Evolutionary conservation across 495 filamentous ascomycete species (phyloP).

Genomic region (Paragyromitra xinjiangensis): DNA sequence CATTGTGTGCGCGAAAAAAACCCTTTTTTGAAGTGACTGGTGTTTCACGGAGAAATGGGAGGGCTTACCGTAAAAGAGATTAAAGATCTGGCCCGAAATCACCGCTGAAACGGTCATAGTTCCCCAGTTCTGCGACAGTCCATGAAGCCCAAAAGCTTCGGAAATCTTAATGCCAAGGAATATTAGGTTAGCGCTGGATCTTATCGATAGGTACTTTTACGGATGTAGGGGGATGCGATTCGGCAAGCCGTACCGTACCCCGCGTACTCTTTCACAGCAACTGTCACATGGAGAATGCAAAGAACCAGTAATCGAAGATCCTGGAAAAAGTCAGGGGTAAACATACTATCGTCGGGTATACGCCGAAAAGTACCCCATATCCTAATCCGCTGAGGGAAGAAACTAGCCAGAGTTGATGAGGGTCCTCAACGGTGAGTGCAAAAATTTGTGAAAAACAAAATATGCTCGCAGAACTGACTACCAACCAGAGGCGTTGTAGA

Average conservation of each 20-base stretch:
- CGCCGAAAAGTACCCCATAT: constrained; percentile 94
- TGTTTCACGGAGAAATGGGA: constrained; percentile 24
- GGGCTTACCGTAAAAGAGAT: constrained; percentile 78
- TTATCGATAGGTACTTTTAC: constrained; percentile 13
- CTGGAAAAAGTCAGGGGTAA: constrained; percentile 8
- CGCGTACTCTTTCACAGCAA: constrained; percentile 16
- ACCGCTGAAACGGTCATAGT: constrained; percentile 89
- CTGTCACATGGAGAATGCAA: not conserved
- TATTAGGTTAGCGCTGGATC: constrained; percentile 15
- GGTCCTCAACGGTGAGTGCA: constrained; percentile 80
- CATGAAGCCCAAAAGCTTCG: constrained; percentile 87
- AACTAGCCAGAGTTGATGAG: constrained; percentile 77
- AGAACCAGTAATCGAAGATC: not conserved
- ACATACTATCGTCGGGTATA: constrained; percentile 86
- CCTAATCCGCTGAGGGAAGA: constrained; percentile 86
- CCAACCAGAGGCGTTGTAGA: constrained; percentile 78
- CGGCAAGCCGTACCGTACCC: constrained; percentile 28
- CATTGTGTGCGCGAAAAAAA: constrained; percentile 17
- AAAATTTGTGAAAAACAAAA: constrained; percentile 84
- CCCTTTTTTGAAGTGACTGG: constrained; percentile 1
- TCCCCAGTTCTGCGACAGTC: constrained; percentile 93
- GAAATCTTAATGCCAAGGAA: constrained; percentile 58
- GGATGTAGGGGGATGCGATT: constrained; percentile 11
- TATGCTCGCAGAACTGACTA: constrained; percentile 76
- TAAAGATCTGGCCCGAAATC: constrained; percentile 88